Percentiles rank a stretch among this genome's conserved stretches.
phyloP scores from a whole-genome alignment of 768 basidiomycete genomes.

The Gloeophyllum trabeum region DNA sequence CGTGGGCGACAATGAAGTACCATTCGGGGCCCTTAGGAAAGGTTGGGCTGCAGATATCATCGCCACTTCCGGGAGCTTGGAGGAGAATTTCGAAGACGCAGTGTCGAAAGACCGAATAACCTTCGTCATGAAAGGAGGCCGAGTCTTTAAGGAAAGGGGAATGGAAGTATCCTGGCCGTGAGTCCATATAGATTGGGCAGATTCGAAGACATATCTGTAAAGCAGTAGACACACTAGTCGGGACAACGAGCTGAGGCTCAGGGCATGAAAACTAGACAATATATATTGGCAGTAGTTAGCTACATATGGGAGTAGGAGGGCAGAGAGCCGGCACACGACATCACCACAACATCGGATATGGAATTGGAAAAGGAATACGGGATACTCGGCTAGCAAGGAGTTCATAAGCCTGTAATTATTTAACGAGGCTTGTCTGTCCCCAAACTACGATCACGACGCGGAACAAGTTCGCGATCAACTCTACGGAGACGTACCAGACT shows the following conservation, averaged over 20 bases:
- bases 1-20: slow-evolving; percentile 37
- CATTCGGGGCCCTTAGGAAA: slow-evolving; percentile 38
- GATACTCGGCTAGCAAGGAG: neutral
- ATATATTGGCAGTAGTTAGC: too few species aligned
- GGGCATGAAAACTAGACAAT: too few species aligned
- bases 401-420: neutral
- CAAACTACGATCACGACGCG: slow-evolving; percentile 51
- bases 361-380: too few species aligned
- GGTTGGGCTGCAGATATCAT: slow-evolving; percentile 48
- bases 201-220: too few species aligned
- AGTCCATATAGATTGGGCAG: too few species aligned
- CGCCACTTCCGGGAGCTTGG: slow-evolving; percentile 24
- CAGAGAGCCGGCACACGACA: too few species aligned
- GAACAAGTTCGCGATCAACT: slow-evolving; percentile 37
- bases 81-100: slow-evolving; percentile 28
- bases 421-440: slow-evolving; percentile 39
- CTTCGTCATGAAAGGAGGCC: slow-evolving; percentile 52
- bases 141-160: slow-evolving; percentile 30
- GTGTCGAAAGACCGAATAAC: slow-evolving; percentile 32
- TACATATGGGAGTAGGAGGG: too few species aligned
- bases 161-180: slow-evolving; percentile 3
- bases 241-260: neutral
- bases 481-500: slow-evolving; percentile 40
- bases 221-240: too few species aligned
- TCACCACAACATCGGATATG: too few species aligned